Conservation (phyloP, 768 basidiomycete genomes). For the Ramaria rubella region DNA sequence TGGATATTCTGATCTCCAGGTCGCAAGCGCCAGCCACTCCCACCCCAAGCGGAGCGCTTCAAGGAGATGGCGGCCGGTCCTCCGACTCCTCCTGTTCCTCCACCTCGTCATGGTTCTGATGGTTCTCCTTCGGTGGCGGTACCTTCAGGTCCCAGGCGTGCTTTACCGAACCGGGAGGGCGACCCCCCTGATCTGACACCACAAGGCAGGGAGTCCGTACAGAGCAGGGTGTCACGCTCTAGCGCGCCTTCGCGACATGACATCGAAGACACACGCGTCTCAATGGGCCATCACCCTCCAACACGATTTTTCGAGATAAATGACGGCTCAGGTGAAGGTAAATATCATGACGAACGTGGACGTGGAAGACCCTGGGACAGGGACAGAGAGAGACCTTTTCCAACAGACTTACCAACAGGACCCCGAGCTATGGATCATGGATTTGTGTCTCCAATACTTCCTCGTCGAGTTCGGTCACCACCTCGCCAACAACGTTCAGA, state of each 20-base stretch:
- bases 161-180: background rate
- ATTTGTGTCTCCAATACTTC: background rate
- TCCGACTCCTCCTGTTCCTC: conserved; percentile 10
- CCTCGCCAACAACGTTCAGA: background rate
- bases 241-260: too few species aligned
- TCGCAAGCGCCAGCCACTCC: conserved; percentile 38
- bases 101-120: background rate
- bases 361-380: background rate
- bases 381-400: background rate
- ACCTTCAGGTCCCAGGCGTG: conserved; percentile 5
- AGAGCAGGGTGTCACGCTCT: too few species aligned
- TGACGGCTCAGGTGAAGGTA: background rate
- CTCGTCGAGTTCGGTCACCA: conserved; percentile 1
- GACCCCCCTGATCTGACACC: background rate
- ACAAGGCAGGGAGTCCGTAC: background rate
- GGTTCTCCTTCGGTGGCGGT: background rate
- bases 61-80: conserved; percentile 20
- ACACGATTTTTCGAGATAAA: background rate
- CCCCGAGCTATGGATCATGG: conserved; percentile 9
- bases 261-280: background rate
- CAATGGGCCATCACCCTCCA: background rate
- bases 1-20: conserved; percentile 19
- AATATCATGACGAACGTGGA: background rate
- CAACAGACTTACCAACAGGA: conserved; percentile 4
- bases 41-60: conserved; percentile 38